Base-by-base conservation (phyloP, 2,329 filamentous ascomycete genomes). In the Diaporthe capsici region DNA sequence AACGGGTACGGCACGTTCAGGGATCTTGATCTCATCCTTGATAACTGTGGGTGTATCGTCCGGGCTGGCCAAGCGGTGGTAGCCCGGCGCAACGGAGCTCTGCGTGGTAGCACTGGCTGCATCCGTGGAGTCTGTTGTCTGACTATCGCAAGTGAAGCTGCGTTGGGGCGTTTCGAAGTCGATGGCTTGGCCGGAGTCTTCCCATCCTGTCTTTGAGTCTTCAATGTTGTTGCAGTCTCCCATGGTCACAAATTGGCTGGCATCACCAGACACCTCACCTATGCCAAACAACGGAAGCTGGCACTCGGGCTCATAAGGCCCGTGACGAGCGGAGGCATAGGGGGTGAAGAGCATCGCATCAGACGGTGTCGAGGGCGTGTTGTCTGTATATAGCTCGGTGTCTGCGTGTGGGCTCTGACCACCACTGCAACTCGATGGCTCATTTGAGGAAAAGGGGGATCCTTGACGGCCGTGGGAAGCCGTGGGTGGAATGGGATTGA, bases 391-490 rank as follows among this genome's bases (percentile, higher is more conserved):
- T 34, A 82, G 81, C 70, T 88, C 86, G 73, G 82, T 83, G n/a
- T 87, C 85, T 6, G 83, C 79, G 4, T 81, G 82, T 22, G 85
- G 85, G 51, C 85, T 87, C 31, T 82, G 80, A 37, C 80, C 81
- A 71, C 82, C 84, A 74, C 84, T 83, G 73, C 83, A 83, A 31
- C 84, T 84, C 6, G 84, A 82, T 22, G 81, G 81, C 53, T 80
- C 81, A 39, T 84, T 81, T 17, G 84, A 84, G 25, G 83, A 86
- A 17, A 83, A 83, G 10, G 86, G 84, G 10, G 85, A 86, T 42
- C 78, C 80, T 57, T 82, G 81, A 37, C 83, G 83, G 71, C 76
- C 74, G 22, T 79, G 78, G 1, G 78, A 78, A 3, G 78, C 68
- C 17, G 76, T 73, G 20, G 79, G 78, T 9, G 77, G 72, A 8